Evolutionary conservation across 495 filamentous ascomycete genomes (phyloP), one percentile per base, ranked within the genome.

Genomic region (Beverwykella pulmonaria): DNA sequence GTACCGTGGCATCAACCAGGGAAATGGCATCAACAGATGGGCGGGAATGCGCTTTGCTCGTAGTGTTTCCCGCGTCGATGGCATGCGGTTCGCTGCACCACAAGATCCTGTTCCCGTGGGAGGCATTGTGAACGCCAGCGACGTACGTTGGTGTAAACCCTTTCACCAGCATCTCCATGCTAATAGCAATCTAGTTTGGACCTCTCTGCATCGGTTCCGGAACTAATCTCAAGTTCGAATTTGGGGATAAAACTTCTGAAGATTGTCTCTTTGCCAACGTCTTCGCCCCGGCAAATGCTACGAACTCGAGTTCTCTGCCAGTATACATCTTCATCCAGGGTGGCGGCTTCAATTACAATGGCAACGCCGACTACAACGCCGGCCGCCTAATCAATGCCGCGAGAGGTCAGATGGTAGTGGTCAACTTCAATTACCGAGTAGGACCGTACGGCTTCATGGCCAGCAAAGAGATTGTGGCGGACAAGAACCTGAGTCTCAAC

Each of bases 261-360:
- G 90, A 93, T 67, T 92, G 90, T 73, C 82, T 93, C 1, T 91
- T 88, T 63, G 78, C 86, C 12, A 87, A 92, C 67, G 82, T 93
- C n/a, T 92, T 84, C 76, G 83, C 88, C 4, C 90, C 90, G 1
- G 74, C 82, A 0, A 79, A 81, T 29, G 82, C 83, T 0, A 85
- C 79, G 1, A 50, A 58, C 0, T 53, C 63, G 3, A 82, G 78
- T 0, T 83, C 79, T 22, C 75, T 90, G 1, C 89, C 88, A 0
- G 88, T 92, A 1, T 92, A 82, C 77, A 81, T 92, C 52, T 92
- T 84, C 67, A 88, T 93, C 54, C 87, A 90, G 69, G 90, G 90
- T n/a, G 90, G 90, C 17, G 90, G 89, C 19, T 92, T 90, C 73
- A 86, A 84, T 12, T 55, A 65, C 0, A 80, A 87, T 68, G 80